Base-by-base conservation (phyloP, 2,329 filamentous ascomycete species). In the Dothidotthia symphoricarpi region DNA sequence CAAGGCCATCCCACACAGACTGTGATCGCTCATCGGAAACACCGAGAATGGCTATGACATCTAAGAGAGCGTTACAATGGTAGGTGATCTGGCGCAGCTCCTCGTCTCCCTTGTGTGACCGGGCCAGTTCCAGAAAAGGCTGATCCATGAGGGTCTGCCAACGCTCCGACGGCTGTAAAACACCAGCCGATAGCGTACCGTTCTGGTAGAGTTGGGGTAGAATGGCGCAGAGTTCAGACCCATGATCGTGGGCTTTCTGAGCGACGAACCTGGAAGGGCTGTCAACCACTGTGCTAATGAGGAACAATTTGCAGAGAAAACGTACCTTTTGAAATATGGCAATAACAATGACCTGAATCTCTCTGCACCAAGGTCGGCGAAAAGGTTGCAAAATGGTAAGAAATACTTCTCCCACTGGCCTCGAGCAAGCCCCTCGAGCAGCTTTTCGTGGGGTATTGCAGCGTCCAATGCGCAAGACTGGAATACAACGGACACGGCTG, bases 371-470 rank as follows among this genome's bases (percentile, higher is more conserved):
- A 94, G 73, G 36, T 88, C 78, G 0, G 87, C 83, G 51, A 93
- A 83, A 35, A 87, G 83, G 11, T 84, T 83, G 66, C 88, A 96
- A 65, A 97, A 95, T 0, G 82, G 77, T 28, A 97, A 76, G 63
- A 95, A 97, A 72, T 83, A 84, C 34, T 69, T 69, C 56, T 83
- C 79, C 55, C 90, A 76, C 1, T 76, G 75, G 29, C 85, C 80
- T 34, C 77, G 77, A 3, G 79, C 81, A 31, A 95, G 69, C 3
- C 72, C 70, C 24, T 83, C 80, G 30, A 95, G 74, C 3, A 79
- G 68, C 12, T 79, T 76, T 39, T 90, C 77, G 25, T 80, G 77
- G 1, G 86, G 80, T 28, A 95, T 82, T 24, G 94, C 70, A 6
- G 83, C 77, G 53, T 95, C 87, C 61, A 95, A 82, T 1, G 90